Base-by-base conservation (phyloP, 805 yeast genomes). In the Soucietia sequanensis region DNA sequence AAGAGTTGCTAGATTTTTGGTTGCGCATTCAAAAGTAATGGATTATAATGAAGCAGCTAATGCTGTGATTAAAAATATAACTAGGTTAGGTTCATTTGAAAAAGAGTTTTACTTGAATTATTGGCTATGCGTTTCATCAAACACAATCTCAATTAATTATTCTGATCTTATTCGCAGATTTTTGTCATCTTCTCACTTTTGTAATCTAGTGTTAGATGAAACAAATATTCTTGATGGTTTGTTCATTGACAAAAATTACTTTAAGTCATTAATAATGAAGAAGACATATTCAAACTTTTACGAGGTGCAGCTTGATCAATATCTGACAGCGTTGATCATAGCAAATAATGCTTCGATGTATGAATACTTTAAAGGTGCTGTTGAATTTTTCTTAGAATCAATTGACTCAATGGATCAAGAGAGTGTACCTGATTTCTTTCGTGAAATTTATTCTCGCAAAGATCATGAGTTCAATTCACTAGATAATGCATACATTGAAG, bases 181-280 rank as follows among this genome's bases (percentile, higher is more conserved):
- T n/a, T 23, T 40, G 13, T 34, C 37, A 12, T 37, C 45, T 5
- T 21, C 35, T 26, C 21, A 31, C 21, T 44, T 47, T 38, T 15
- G 34, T 24, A 30, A 21, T 23, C 27, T 41, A 30, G 9, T 43
- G 10, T 27, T 50, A 27, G 61, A 58, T 8, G 31, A 26, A 17
- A 16, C 30, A 2, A 17, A 30, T 6, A 27, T 32, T 13, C 37
- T 43, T 27, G 23, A 23, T 9, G 11, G 18, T 6, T 13, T 41
- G 20, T 22, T 46, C 11, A 23, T 14, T 6, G 31, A 41, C 16
- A 16, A 26, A n/a, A 24, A 20, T n/a, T 33, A 37, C 17, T 24
- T 33, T 14, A 33, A 31, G 5, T 12, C 23, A 11, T 23, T 44
- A 23, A 6, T 37, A 12, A 31, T 31, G 11, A 30, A 29, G 27